Conservation (phyloP, 495 filamentous ascomycete genomes). For the Annulohypoxylon nitens region DNA sequence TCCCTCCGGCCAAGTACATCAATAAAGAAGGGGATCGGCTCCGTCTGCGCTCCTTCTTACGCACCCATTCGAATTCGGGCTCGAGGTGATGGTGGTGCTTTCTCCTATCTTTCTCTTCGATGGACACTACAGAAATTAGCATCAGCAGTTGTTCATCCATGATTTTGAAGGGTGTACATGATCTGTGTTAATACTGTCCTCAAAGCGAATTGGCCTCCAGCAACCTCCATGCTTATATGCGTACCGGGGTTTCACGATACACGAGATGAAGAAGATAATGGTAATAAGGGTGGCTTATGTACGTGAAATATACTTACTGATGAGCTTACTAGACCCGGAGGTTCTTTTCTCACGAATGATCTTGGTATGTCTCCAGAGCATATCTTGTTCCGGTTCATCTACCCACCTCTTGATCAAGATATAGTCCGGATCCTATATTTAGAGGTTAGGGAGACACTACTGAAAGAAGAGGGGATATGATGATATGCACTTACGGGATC, state of each 20-base stretch:
- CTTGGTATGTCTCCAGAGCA: slow-evolving; percentile 79
- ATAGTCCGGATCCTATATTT: slow-evolving; percentile 72
- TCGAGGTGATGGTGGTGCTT: slow-evolving; percentile 67
- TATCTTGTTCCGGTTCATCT: slow-evolving; percentile 75
- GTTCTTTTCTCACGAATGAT: slow-evolving; percentile 66
- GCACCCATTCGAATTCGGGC: slow-evolving; percentile 67
- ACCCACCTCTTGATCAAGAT: slow-evolving; percentile 84
- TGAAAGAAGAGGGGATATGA: slow-evolving; percentile 16
- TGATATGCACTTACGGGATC: slow-evolving; percentile 59
- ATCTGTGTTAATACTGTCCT: not conserved
- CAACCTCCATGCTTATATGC: not conserved
- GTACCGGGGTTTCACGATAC: not conserved
- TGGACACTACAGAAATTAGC: slow-evolving; percentile 50
- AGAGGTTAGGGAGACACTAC: slow-evolving; percentile 41
- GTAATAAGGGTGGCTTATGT: not conserved
- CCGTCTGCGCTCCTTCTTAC: slow-evolving; percentile 69
- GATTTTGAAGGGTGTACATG: not conserved
- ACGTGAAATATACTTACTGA: slow-evolving; percentile 42
- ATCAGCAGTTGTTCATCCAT: slow-evolving; percentile 6
- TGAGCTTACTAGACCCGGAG: slow-evolving; percentile 47
- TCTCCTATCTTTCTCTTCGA: slow-evolving; percentile 65
- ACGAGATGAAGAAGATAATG: not conserved
- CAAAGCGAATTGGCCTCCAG: not conserved
- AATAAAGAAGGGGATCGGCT: slow-evolving; percentile 62
- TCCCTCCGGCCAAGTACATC: slow-evolving; percentile 62